A percentile compares a stretch with the other conserved stretches of the same genome.
Evolutionary conservation across 2,329 filamentous ascomycete species (phyloP).

Genomic region (Fusarium pseudonygamai): DNA sequence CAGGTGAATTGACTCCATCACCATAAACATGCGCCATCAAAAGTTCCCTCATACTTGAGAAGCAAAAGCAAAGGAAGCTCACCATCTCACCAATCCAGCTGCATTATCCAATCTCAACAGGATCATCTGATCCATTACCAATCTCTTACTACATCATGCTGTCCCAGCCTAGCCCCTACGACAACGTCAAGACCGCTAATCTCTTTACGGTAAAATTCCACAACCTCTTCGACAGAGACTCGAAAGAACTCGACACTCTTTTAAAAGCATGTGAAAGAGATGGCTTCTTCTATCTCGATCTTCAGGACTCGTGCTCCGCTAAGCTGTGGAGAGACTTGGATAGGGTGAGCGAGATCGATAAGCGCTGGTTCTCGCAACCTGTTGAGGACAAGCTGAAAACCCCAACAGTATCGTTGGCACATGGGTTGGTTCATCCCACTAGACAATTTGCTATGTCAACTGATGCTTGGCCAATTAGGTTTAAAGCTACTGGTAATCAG

Average conservation of each 20-base stretch:
- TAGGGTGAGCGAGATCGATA: not conserved
- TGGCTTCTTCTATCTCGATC: conserved; percentile 22
- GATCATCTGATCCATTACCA: not conserved
- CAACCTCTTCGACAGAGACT: conserved; percentile 2
- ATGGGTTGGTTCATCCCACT: not conserved
- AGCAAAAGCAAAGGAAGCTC: not conserved
- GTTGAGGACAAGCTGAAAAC: conserved; percentile 10
- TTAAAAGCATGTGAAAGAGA: conserved; percentile 6
- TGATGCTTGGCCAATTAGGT: not conserved
- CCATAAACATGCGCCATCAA: not conserved
- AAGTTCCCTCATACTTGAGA: not conserved
- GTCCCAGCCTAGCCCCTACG: not conserved
- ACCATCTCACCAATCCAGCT: not conserved
- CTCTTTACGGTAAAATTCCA: not conserved
- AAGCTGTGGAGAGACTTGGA: conserved; percentile 9
- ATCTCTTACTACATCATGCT: not conserved
- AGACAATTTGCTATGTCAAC: not conserved
- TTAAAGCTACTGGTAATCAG: conserved; percentile 17
- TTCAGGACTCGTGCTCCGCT: not conserved
- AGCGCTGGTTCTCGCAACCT: conserved; percentile 7
- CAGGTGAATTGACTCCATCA: not conserved
- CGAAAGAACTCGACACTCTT: not conserved
- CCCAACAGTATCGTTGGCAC: conserved; percentile 17
- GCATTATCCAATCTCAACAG: not conserved
- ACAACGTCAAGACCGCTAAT: not conserved